Percentiles rank a stretch among this genome's conserved stretches.
Conservation (phyloP, 169 alveolate genomes). For the Theileria annulata region DNA sequence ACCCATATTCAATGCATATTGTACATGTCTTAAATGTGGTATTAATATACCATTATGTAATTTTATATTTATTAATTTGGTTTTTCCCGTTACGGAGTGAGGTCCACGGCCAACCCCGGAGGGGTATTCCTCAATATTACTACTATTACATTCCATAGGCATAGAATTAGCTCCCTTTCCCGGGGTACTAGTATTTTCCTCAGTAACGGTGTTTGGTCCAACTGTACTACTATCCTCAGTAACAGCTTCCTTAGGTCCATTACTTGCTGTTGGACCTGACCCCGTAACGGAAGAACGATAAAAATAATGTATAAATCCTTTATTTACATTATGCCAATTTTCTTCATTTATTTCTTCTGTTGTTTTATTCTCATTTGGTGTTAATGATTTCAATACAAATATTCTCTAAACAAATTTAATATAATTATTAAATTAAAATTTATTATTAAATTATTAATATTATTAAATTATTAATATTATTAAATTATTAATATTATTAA, state of each 20-base stretch:
- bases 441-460: too few relatives aligned
- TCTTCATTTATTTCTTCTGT: constrained; percentile 17
- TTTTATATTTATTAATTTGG: background rate
- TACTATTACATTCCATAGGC: too few relatives aligned
- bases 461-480: too few relatives aligned
- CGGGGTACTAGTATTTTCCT: too few relatives aligned
- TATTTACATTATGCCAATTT: constrained; percentile 33
- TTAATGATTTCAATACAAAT: background rate
- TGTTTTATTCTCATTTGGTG: constrained; percentile 1
- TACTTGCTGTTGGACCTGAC: too few relatives aligned
- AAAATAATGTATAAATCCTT: constrained; percentile 34
- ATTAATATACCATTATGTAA: constrained; percentile 17
- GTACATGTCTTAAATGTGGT: constrained; percentile 53
- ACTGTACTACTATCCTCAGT: too few relatives aligned
- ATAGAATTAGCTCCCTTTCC: too few relatives aligned
- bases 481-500: too few relatives aligned
- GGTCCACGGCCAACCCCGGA: constrained; percentile 18
- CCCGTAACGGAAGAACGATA: constrained; percentile 25
- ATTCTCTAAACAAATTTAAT: constrained; percentile 6
- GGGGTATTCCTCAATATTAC: background rate
- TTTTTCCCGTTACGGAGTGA: constrained; percentile 1
- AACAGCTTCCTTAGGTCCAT: too few relatives aligned
- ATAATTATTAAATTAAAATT: background rate
- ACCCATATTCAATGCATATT: constrained; percentile 68
- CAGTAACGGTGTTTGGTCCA: too few relatives aligned